phyloP scores from a whole-genome alignment of 805 yeast species.

The Candida saitoana region DNA sequence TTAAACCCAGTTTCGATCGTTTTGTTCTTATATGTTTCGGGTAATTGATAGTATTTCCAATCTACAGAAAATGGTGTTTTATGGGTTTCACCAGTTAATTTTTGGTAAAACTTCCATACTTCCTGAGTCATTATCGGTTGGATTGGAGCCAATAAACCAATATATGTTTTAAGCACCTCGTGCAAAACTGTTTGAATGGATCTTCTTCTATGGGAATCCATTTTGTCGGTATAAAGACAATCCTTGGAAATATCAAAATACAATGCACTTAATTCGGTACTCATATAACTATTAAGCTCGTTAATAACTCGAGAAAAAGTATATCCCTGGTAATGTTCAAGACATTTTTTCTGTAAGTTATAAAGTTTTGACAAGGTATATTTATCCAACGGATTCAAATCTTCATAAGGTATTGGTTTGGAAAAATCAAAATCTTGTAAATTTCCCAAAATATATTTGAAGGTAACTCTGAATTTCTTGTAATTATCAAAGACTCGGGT shows the following conservation, averaged over 20 bases:
- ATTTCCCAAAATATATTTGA: slow-evolving; percentile 79
- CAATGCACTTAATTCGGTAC: slow-evolving; percentile 69
- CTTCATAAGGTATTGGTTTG: slow-evolving; percentile 33
- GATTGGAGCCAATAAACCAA: slow-evolving; percentile 73
- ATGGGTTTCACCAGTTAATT: slow-evolving; percentile 13
- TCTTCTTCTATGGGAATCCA: slow-evolving; percentile 46
- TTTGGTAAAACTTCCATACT: slow-evolving; percentile 64
- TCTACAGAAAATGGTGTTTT: slow-evolving; percentile 50
- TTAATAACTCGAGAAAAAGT: slow-evolving; percentile 71
- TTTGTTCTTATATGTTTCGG: slow-evolving; percentile 29
- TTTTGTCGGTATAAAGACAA: slow-evolving; percentile 67
- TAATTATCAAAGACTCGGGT: slow-evolving; percentile 74
- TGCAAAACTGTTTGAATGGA: slow-evolving; percentile 64
- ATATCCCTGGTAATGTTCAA: slow-evolving; percentile 47
- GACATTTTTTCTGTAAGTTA: slow-evolving; percentile 39
- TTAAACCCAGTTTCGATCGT: slow-evolving; percentile 43
- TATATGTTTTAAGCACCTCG: slow-evolving; percentile 56
- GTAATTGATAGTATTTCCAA: slow-evolving; percentile 30
- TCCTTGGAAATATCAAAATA: slow-evolving; percentile 89
- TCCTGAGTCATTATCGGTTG: slow-evolving; percentile 85
- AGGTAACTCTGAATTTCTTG: slow-evolving; percentile 78
- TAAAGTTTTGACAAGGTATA: slow-evolving; percentile 55
- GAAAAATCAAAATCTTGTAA: slow-evolving; percentile 39
- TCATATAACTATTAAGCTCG: slow-evolving; percentile 66
- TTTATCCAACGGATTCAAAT: slow-evolving; percentile 49